These are phyloP conservation scores for Lactarius sanguifluus DNA, from an alignment of 768 basidiomycete genomes.

Conservation along the genomic window DNA sequence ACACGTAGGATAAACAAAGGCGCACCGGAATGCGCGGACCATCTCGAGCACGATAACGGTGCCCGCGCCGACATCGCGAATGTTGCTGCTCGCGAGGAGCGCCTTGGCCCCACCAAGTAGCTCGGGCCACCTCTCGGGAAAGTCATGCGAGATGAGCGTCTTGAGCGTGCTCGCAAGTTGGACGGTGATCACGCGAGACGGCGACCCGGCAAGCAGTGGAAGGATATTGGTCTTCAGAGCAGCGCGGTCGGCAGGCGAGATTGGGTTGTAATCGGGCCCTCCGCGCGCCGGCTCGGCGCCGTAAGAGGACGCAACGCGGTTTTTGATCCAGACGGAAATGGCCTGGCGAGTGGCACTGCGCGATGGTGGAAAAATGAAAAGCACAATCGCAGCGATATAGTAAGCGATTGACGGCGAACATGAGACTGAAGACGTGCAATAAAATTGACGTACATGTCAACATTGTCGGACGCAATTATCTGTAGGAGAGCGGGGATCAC, in stretches of 20 bases:
- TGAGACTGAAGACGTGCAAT: neutral
- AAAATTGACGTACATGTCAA: slow-evolving; percentile 65
- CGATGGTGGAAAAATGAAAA: slow-evolving; percentile 18
- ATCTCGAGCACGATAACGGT: slow-evolving; percentile 76
- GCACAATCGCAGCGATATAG: neutral
- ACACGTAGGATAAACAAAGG: slow-evolving; percentile 3
- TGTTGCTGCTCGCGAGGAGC: slow-evolving; percentile 60
- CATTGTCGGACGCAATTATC: slow-evolving; percentile 75
- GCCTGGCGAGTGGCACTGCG: slow-evolving; percentile 79
- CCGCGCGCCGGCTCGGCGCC: slow-evolving; percentile 45
- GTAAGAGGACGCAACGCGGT: slow-evolving; percentile 74
- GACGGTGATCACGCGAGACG: slow-evolving; percentile 64
- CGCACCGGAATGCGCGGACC: slow-evolving; percentile 72
- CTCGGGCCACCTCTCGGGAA: slow-evolving; percentile 72
- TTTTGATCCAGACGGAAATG: slow-evolving; percentile 87
- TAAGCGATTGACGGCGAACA: slow-evolving; percentile 2
- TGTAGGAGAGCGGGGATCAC: slow-evolving; percentile 81
- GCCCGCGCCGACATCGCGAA: slow-evolving; percentile 77
- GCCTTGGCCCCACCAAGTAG: slow-evolving; percentile 66
- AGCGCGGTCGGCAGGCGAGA: slow-evolving; percentile 66
- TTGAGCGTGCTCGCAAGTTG: slow-evolving; percentile 77
- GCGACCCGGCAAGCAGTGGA: slow-evolving; percentile 65
- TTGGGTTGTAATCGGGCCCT: slow-evolving; percentile 61
- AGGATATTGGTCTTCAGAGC: slow-evolving; percentile 70
- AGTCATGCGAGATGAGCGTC: slow-evolving; percentile 71